These are phyloP conservation scores for Funneliformis mosseae DNA, from an alignment of 192 early-diverging fungal species.

Conservation along the genomic window DNA sequence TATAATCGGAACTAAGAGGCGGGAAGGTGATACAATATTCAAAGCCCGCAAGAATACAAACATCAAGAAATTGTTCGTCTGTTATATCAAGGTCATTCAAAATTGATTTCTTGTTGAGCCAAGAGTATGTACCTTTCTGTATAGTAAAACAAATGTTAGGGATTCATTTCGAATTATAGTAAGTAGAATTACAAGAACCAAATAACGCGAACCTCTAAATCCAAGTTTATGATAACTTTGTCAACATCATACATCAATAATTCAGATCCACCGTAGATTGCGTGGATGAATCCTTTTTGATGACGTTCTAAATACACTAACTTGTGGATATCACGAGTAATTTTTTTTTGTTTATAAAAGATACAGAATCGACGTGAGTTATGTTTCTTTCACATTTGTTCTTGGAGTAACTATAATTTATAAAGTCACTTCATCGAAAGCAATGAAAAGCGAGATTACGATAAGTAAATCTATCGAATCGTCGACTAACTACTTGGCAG, in stretches of 20 bases:
- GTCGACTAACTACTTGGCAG: background rate
- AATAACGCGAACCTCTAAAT: constrained; percentile 47
- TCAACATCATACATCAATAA: constrained; percentile 78
- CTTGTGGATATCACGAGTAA: constrained; percentile 36
- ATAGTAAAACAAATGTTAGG: constrained; percentile 2
- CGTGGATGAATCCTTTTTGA: constrained; percentile 69
- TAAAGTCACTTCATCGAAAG: background rate
- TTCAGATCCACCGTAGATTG: constrained; percentile 72
- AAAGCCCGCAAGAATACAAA: constrained; percentile 80
- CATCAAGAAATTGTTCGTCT: constrained; percentile 74
- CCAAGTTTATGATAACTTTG: constrained; percentile 65
- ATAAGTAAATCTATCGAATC: background rate
- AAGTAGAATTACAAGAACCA: background rate
- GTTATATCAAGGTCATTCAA: constrained; percentile 60
- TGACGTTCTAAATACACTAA: constrained; percentile 73
- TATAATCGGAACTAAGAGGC: constrained; percentile 53
- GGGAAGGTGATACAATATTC: constrained; percentile 76
- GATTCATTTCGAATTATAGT: background rate
- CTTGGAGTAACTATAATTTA: background rate
- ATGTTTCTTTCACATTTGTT: background rate
- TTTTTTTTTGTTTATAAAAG: background rate
- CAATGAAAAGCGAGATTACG: background rate
- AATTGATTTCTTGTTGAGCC: constrained; percentile 64
- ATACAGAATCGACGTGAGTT: background rate
- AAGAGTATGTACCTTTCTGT: constrained; percentile 64